phyloP scores from a whole-genome alignment of 331 rosid species.

The Pyracantha coccinea region DNA sequence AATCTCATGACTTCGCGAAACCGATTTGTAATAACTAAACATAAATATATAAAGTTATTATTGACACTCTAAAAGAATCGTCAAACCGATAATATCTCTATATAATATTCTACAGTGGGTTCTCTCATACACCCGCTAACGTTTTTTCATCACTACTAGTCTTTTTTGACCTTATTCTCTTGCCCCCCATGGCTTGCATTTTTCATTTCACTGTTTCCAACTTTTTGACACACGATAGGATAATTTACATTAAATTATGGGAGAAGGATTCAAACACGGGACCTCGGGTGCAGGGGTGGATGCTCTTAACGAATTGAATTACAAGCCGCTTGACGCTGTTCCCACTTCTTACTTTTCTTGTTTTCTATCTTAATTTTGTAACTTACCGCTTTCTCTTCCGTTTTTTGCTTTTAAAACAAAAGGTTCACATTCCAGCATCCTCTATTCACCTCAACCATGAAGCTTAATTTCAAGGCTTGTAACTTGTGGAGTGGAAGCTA shows the following conservation, averaged over 20 bases:
- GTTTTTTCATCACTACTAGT: slow-evolving; percentile 3
- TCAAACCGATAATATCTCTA: no score
- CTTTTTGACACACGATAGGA: no score
- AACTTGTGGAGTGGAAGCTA: slow-evolving; percentile 9
- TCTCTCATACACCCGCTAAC: slow-evolving; percentile 1
- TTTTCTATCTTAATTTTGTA: slow-evolving; percentile 12
- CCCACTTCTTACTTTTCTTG: neutral
- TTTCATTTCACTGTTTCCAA: neutral
- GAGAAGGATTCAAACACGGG: no score
- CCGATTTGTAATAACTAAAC: no score
- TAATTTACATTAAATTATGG: no score
- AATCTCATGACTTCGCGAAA: no score
- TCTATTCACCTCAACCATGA: slow-evolving; percentile 3
- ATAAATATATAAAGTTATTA: no score
- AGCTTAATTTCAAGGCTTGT: slow-evolving; percentile 25
- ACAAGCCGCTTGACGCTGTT: neutral
- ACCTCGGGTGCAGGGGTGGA: no score
- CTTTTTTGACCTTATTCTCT: neutral
- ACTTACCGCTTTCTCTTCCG: neutral
- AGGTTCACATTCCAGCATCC: neutral
- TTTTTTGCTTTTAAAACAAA: slow-evolving; percentile 16
- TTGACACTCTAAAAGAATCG: no score
- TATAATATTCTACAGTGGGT: neutral
- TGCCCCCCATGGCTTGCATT: neutral
- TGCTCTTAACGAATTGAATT: no score